Conservation (phyloP, 2,329 filamentous ascomycete genomes). For the Exophiala dermatitidis region DNA sequence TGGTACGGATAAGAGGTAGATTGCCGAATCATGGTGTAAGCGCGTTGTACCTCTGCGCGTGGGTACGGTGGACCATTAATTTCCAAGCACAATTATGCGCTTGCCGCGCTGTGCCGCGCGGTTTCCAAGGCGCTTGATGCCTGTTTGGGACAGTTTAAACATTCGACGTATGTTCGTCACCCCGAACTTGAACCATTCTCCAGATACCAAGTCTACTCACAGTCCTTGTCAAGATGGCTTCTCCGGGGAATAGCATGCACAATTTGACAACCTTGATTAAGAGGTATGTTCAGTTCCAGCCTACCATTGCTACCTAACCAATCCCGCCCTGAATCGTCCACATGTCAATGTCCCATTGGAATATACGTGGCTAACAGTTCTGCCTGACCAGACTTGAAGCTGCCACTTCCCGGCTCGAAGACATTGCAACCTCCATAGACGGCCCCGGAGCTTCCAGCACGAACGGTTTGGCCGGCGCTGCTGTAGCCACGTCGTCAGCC, state of each 20-base stretch:
- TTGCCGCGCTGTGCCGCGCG: not conserved
- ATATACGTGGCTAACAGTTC: constrained; percentile 14
- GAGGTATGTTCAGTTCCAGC: constrained; percentile 56
- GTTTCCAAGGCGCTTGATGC: not conserved
- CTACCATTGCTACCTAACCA: not conserved
- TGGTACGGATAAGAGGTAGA: too few relatives aligned
- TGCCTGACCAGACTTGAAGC: constrained; percentile 71
- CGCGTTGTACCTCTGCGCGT: too few relatives aligned
- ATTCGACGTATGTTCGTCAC: not conserved
- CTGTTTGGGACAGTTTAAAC: constrained; percentile 8
- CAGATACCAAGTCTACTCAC: constrained; percentile 3
- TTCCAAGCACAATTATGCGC: too few relatives aligned
- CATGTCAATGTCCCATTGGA: constrained; percentile 6
- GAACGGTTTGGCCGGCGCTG: constrained; percentile 35
- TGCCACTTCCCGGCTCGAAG: constrained; percentile 89
- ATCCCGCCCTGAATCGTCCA: constrained; percentile 24
- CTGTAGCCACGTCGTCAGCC: constrained; percentile 30
- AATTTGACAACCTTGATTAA: constrained; percentile 97
- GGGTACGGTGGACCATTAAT: too few relatives aligned
- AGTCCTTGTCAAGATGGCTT: constrained; percentile 18
- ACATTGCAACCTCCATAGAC: constrained; percentile 72
- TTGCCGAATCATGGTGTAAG: too few relatives aligned
- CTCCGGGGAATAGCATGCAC: constrained; percentile 62
- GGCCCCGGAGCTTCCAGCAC: constrained; percentile 37
- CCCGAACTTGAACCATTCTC: not conserved